A percentile compares a stretch with the other conserved stretches of the same genome.
Conservation (phyloP, 768 basidiomycete species). For the Agrocybe pediades region DNA sequence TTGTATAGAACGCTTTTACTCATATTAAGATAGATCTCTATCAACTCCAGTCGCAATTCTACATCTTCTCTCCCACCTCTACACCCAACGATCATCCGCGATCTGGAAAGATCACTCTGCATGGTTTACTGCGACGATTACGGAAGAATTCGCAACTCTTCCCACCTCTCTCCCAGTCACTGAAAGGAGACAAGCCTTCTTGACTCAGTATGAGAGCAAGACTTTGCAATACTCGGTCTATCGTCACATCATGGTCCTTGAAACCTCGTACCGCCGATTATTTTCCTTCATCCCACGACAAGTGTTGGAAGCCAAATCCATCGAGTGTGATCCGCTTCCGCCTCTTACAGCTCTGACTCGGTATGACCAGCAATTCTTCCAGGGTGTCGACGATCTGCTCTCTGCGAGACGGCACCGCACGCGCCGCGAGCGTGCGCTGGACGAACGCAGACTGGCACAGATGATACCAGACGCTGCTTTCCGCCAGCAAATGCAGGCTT, state of each 20-base stretch:
- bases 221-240: conserved; percentile 56
- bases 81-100: conserved; percentile 72
- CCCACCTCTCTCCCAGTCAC: conserved; percentile 36
- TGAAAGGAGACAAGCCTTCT: conserved; percentile 31
- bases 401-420: conserved; percentile 37
- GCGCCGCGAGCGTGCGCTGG: conserved; percentile 30
- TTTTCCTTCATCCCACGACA: conserved; percentile 71
- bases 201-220: conserved; percentile 39
- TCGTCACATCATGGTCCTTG: conserved; percentile 79
- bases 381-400: conserved; percentile 55
- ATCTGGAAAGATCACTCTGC: conserved; percentile 80
- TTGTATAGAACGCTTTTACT: neutral
- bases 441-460: conserved; percentile 55
- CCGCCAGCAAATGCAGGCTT: conserved; percentile 57
- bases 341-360: conserved; percentile 57
- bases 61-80: conserved; percentile 87
- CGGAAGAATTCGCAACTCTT: conserved; percentile 40
- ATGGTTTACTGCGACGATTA: conserved; percentile 73
- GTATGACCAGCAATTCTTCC: conserved; percentile 82
- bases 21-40: conserved; percentile 31
- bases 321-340: conserved; percentile 88
- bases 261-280: conserved; percentile 57
- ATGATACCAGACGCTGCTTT: conserved; percentile 60
- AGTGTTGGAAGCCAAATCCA: conserved; percentile 51
- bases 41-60: conserved; percentile 48